Conservation (phyloP, 2,329 filamentous ascomycete species). For the Fusarium chlamydosporum region DNA sequence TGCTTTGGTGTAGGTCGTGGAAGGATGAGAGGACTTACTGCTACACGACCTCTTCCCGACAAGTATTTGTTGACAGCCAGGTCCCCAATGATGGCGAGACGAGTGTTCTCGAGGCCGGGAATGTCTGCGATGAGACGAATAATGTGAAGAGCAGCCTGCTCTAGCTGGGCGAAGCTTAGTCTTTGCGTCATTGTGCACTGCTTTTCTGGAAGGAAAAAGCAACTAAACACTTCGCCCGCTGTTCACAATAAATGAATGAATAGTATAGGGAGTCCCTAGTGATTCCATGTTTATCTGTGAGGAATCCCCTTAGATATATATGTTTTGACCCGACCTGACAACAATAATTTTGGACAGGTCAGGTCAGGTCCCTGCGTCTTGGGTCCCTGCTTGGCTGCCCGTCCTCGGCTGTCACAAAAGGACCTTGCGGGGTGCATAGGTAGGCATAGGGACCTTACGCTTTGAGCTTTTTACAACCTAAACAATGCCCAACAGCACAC, state of each 20-base stretch:
- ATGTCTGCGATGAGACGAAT: conserved; percentile 80
- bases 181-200: conserved; percentile 43
- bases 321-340: background rate
- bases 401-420: conserved; percentile 25
- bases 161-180: conserved; percentile 58
- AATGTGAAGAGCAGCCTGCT: conserved; percentile 89
- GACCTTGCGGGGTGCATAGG: conserved; percentile 28
- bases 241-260: conserved; percentile 1
- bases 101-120: conserved; percentile 50
- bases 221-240: conserved; percentile 42
- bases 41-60: conserved; percentile 35
- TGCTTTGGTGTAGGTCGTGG: rapidly evolving
- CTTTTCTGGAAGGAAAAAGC: conserved; percentile 30
- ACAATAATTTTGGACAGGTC: background rate
- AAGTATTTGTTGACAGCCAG: conserved; percentile 50
- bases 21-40: conserved; percentile 28
- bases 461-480: conserved; percentile 12
- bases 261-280: conserved; percentile 5
- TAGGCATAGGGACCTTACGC: conserved; percentile 20
- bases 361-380: conserved; percentile 12
- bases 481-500: conserved; percentile 37
- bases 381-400: conserved; percentile 6
- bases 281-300: background rate
- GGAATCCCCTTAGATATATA: conserved; percentile 37
- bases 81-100: conserved; percentile 50